Evolutionary conservation across 345 rosid species (phyloP), one percentile per base, ranked within the genome.

Genomic region (Populus nigra): DNA sequence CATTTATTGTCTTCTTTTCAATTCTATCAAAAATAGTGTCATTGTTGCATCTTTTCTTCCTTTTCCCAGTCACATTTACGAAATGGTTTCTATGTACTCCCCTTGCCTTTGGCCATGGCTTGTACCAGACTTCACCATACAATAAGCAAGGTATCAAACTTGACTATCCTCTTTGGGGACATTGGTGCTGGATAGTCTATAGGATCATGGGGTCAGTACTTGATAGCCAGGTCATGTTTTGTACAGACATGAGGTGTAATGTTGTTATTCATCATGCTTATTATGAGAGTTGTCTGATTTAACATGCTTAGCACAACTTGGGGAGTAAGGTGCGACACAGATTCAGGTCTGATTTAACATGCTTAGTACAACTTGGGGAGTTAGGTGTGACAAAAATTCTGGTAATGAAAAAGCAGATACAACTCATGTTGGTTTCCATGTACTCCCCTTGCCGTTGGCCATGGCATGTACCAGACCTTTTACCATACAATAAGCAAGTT

Each of bases 251-350:
- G 57, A 41, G 59, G 29, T 33, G 31, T 59, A 59, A 8, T 61
- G 18, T 36, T 68, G 25, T 22, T 65, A 4, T 76, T 55, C 25
- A 65, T 76, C 50, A 47, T 23, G 17, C 79, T 62, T 69, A 0
- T 22, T n/a, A 35, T 62, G 68, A 71, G 50, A 38, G 73, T 72
- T 49, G 17, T 45, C 78, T 53, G 78, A 53, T 67, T 73, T 84
- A 81, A 88, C 83, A 81, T 82, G 38, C 65, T 74, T 74, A 50
- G 71, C 68, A 15, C 74, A 72, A 85, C 74, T 79, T 86, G 86
- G 88, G 81, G 85, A 76, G 80, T 80, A 89, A 96, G 99, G 92
- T 87, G 97, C 73, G 74, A 91, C 7, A 93, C 89, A 74, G 92
- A 87, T 41, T 41, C 45, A 41, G 45, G 12, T 41, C 80, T 49